These are phyloP conservation scores for Eimeria necatrix DNA, from an alignment of 169 alveolate species.

Conservation along the genomic window DNA sequence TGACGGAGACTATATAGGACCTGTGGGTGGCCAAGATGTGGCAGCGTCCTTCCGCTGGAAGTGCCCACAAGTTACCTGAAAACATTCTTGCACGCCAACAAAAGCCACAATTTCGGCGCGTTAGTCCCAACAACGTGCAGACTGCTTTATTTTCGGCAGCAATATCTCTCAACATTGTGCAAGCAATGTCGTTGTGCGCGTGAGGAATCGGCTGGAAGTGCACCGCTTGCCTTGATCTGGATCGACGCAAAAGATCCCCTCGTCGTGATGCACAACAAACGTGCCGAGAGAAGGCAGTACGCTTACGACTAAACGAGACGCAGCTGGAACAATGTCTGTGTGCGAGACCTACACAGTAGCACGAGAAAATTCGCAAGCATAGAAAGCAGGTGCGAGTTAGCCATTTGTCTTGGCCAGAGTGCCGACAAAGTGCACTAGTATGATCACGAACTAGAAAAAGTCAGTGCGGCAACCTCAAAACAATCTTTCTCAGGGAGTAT, in stretches of 20 bases:
- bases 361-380: background rate
- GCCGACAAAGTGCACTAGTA: too few species aligned
- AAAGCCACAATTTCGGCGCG: too few species aligned
- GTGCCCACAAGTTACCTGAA: constrained; percentile 78
- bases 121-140: too few species aligned
- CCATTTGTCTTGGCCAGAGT: too few species aligned
- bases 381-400: too few species aligned
- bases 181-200: too few species aligned
- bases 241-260: constrained; percentile 79
- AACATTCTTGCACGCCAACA: background rate
- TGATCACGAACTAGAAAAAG: too few species aligned
- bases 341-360: constrained; percentile 41
- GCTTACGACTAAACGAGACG: constrained; percentile 55
- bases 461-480: too few species aligned
- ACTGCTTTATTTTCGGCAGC: too few species aligned
- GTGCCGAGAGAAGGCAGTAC: constrained; percentile 66
- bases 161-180: too few species aligned
- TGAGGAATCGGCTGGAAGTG: background rate
- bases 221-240: constrained; percentile 65
- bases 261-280: constrained; percentile 72
- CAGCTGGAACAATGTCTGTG: constrained; percentile 60
- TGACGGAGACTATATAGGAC: constrained; percentile 72
- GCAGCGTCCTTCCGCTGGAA: constrained; percentile 73
- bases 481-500: background rate
- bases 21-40: constrained; percentile 63